Conservation (phyloP, 116 monocot genomes). For the Trichopus zeylanicus region DNA sequence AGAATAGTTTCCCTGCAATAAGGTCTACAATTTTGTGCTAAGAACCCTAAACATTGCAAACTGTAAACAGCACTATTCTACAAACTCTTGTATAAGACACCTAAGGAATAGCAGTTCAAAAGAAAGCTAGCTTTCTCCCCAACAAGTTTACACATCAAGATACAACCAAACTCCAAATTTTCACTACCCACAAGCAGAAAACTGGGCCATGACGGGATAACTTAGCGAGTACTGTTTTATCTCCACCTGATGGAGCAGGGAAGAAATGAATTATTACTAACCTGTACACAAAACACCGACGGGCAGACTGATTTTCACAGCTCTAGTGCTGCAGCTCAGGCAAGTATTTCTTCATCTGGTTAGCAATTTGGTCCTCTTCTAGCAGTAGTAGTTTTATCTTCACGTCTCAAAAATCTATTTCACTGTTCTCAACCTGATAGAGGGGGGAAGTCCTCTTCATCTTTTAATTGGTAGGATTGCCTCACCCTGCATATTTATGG, state of each 20-base stretch:
- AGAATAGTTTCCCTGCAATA: no score
- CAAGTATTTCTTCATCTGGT: neutral
- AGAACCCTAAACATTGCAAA: no score
- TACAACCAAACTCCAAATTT: neutral
- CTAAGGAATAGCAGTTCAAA: no score
- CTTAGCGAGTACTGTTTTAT: neutral
- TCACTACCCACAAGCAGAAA: neutral
- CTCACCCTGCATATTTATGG: constrained; percentile 9
- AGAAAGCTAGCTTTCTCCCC: no score
- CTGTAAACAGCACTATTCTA: no score
- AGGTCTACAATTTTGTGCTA: no score
- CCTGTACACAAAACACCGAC: neutral
- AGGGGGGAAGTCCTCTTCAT: constrained; percentile 53
- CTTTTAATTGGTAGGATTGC: constrained; percentile 31
- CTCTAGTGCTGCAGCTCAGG: neutral
- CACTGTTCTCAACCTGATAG: constrained; percentile 13
- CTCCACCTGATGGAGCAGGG: neutral
- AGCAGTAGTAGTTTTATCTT: neutral
- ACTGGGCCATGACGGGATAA: constrained; percentile 1
- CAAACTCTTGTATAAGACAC: no score
- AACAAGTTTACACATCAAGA: neutral
- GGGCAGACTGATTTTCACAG: neutral
- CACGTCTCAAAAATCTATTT: neutral
- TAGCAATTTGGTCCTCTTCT: neutral
- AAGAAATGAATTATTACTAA: neutral